Evolutionary conservation across 441 rosid genomes (phyloP), one percentile per base, ranked within the genome.

Genomic region (Hura crepitans): DNA sequence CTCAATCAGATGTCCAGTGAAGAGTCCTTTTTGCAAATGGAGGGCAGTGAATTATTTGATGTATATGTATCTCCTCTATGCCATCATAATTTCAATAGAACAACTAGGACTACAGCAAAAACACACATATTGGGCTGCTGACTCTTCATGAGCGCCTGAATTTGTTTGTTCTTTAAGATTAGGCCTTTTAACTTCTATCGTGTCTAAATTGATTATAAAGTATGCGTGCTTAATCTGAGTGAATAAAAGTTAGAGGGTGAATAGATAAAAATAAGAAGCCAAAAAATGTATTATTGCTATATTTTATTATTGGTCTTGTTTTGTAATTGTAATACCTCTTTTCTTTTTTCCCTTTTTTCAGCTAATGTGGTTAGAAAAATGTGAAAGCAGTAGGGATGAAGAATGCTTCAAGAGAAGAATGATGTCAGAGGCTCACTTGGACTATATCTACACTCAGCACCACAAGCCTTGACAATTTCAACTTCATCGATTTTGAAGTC

Each of bases 391-490:
- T 59, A 84, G 68, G 60, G 89, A 86, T 69, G 90, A 79, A 76
- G 97, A 87, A 68, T 87, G 92, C 69, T 75, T 81, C 60, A 81
- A 71, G 75, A 86, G 86, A 81, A 86, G 95, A 63, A 73, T 77
- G 55, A 70, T 79, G 18, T 71, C 77, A n/a, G 95, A 91, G 79
- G 84, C 84, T 81, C 97, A 91, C 77, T 86, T 91, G 83, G 97
- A 91, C 76, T 91, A 89, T 80, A 86, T 89, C 77, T 91, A 91
- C 82, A 87, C 92, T 25, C 92, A 89, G 64, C 85, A 86, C 27
- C 87, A 80, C 56, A 83, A 80, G 78, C 89, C 86, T 65, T 88
- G 77, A 84, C 33, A 57, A 18, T 59, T 67, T 8, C 13, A 13
- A 61, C 51, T 33, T 5, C 5, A 45, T 7, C 37, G 6, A 28